Evolutionary conservation across 129 eudicot species (phyloP).

Genomic region (Deinandra increscens): DNA sequence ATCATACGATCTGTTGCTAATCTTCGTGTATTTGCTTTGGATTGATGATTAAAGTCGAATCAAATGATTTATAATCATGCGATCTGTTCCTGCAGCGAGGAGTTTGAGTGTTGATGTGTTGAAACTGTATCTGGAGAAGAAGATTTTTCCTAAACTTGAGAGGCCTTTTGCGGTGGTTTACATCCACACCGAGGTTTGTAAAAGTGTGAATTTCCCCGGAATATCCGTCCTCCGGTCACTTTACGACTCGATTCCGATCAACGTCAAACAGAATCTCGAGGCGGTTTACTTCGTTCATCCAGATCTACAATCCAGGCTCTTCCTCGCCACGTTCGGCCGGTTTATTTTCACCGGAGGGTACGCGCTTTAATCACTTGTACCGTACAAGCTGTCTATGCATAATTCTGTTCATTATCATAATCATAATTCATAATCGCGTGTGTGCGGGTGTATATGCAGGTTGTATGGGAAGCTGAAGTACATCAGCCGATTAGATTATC

Average conservation of each 20-base stretch:
- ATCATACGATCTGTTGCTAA: neutral
- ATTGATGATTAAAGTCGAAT: neutral
- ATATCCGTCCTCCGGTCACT: conserved; percentile 55
- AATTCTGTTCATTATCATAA: neutral
- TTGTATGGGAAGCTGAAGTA: conserved; percentile 69
- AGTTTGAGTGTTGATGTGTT: conserved; percentile 46
- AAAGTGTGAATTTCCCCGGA: conserved; percentile 65
- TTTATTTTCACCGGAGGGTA: conserved; percentile 66
- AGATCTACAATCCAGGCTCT: conserved; percentile 73
- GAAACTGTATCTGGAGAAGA: conserved; percentile 62
- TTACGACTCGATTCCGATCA: conserved; percentile 57
- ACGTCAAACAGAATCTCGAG: conserved; percentile 51
- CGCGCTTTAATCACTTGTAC: neutral
- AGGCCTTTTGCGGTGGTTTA: conserved; percentile 61
- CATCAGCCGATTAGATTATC: conserved; percentile 56
- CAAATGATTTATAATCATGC: neutral
- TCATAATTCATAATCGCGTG: neutral
- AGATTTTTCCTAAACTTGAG: conserved; percentile 52
- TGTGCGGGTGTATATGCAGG: conserved; percentile 38
- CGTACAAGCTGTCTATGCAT: neutral
- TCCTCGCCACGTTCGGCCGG: conserved; percentile 79
- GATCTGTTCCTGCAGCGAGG: conserved; percentile 37
- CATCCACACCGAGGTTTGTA: conserved; percentile 66
- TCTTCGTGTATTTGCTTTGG: neutral
- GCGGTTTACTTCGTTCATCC: conserved; percentile 81